Evolutionary conservation across 345 rosid species (phyloP).

Genomic region (Euphorbia lathyris): DNA sequence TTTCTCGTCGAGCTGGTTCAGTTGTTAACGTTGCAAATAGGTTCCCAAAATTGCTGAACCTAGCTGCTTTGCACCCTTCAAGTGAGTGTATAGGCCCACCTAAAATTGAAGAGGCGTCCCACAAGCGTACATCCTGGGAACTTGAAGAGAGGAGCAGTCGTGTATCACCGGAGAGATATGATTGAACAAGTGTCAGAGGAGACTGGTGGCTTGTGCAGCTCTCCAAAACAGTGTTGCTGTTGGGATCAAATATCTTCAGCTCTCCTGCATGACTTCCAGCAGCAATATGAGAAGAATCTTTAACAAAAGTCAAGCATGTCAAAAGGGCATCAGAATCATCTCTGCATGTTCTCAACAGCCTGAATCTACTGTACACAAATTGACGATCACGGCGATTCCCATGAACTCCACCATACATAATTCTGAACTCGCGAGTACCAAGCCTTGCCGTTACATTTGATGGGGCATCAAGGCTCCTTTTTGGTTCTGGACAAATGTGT

Average conservation of each 20-base stretch:
- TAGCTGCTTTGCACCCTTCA: slow-evolving; percentile 84
- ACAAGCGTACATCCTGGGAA: slow-evolving; percentile 71
- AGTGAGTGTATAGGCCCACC: slow-evolving; percentile 73
- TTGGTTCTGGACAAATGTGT: slow-evolving; percentile 96
- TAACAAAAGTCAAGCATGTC: slow-evolving; percentile 79
- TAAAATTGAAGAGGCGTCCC: slow-evolving; percentile 74
- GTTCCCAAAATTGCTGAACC: slow-evolving; percentile 79
- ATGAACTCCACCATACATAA: slow-evolving; percentile 77
- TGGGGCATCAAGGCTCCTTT: slow-evolving; percentile 87
- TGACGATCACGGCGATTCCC: slow-evolving; percentile 96
- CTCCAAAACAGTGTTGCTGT: slow-evolving; percentile 63
- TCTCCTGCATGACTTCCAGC: slow-evolving; percentile 89
- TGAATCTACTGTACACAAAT: slow-evolving; percentile 92
- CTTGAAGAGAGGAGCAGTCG: slow-evolving; percentile 86
- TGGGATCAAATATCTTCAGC: slow-evolving; percentile 68
- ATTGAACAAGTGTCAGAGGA: slow-evolving; percentile 73
- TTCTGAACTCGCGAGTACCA: slow-evolving; percentile 77
- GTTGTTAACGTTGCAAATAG: slow-evolving; percentile 65
- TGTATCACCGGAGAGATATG: slow-evolving; percentile 54
- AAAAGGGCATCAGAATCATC: slow-evolving; percentile 75
- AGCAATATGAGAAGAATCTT: slow-evolving; percentile 76
- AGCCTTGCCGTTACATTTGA: slow-evolving; percentile 80
- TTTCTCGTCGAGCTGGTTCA: slow-evolving; percentile 60
- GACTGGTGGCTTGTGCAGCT: slow-evolving; percentile 72
- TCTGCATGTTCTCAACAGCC: slow-evolving; percentile 89